Base-by-base conservation (phyloP, 192 early-diverging fungal genomes). In the Gorgonomyces haynaldii region DNA sequence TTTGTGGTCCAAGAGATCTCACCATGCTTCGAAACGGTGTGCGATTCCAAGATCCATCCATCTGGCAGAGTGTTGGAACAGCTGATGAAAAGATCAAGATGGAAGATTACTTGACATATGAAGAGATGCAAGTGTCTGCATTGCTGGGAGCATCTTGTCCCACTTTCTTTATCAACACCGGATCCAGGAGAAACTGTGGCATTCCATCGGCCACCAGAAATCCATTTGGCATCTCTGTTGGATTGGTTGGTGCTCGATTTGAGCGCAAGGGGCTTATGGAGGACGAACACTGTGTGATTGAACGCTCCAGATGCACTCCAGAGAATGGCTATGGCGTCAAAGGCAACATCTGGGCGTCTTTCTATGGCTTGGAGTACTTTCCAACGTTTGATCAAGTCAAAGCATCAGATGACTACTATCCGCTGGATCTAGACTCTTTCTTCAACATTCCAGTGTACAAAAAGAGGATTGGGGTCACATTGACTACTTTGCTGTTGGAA, bases 91-190 rank as follows among this genome's bases (percentile, higher is more conserved):
- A 20, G 20, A 15, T 65, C 7, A 20, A 19, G 26, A 43, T 65
- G 23, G 22, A 15, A 17, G 53, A 61, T 20, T 65, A 62, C 49
- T 32, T 65, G 20, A 37, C 58, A 4, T 65, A 65, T 34, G 63
- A 61, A 12, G 63, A 65, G 47, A 65, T 65, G 53, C 24, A 24
- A 0, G 15, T 65, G 0, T 49, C 63, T 2, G 63, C 63, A 5
- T 36, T 57, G 12, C 19, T 65, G 4, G 58, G 53, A 6, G 45
- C 40, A 1, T 65, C 63, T 2, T 26, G 52, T n/a, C 46, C 50
- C 0, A 56, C 58, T 1, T 29, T 39, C 6, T 65, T 65, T 32
- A 56, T 65, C 47, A 65, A 65, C 51, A 40, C 31, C 28, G 63
- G 63, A 1, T n/a, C 13, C 21, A 26, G 58, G 21, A 13, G 29